Evolutionary conservation across 2,329 filamentous ascomycete species (phyloP), one percentile per base, ranked within the genome.

Genomic region (Aureobasidium namibiae): DNA sequence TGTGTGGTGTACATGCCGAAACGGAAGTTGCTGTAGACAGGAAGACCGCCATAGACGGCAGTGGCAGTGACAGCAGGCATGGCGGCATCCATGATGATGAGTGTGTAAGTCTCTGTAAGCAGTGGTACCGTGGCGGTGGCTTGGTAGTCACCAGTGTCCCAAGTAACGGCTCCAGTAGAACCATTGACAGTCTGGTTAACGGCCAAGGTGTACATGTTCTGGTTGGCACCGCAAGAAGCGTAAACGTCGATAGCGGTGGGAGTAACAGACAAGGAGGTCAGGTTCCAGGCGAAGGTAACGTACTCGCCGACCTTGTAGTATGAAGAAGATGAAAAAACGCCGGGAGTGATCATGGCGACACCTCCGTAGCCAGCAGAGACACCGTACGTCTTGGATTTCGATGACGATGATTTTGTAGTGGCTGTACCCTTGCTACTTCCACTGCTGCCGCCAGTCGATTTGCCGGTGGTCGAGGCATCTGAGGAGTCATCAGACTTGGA

Each of bases 261-360:
- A 0, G 81, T 82, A 18, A 80, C 75, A 21, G 75, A 78, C 24
- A 87, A 73, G 11, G 81, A 84, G 14, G 85, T 88, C 72, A 86
- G 87, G 71, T 88, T 87, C 84, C 85, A 88, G 21, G 76, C 79
- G 64, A 87, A 85, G 0, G 84, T 86, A 31, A 86, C 73, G 61
- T 75, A 77, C 45, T 86, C 77, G 18, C 82, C 82, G 41, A 64
- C 62, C 70, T 85, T 87, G 77, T 84, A 86, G 72, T 82, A 87
- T 58, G 79, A 78, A 9, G 67, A 65, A 4, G 78, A 73, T 9
- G 75, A 74, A 8, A 73, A 69, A 9, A 75, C 68, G 52, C 75
- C 74, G 2, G 85, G 85, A 6, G 81, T 84, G 58, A 86, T 74
- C 81, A 87, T 83, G 45, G 77, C 75, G 59, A 87, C 75, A 56